phyloP scores from a whole-genome alignment of 805 yeast species.

The Yarrowia deformans region DNA sequence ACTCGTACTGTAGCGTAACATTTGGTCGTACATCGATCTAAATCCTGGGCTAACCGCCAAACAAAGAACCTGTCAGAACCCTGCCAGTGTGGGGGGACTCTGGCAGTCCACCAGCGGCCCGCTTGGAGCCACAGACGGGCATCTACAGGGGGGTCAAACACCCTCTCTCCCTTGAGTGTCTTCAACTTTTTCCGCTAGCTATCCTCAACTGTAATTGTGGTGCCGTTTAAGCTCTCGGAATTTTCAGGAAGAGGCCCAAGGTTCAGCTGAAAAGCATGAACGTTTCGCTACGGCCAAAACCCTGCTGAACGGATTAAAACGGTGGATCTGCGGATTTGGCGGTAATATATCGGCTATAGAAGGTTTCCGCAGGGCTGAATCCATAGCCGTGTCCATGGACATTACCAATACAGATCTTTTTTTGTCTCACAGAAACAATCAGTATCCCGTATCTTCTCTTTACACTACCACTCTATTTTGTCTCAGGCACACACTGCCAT shows the following conservation, averaged over 20 bases:
- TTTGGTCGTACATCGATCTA: background rate
- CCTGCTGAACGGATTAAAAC: conserved; percentile 25
- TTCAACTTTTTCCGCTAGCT: background rate
- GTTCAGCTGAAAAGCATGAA: background rate
- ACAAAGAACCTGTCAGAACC: background rate
- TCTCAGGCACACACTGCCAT: background rate
- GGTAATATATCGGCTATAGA: conserved; percentile 17
- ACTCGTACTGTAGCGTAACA: conserved; percentile 1
- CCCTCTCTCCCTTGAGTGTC: conserved; percentile 7
- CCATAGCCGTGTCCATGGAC: conserved; percentile 2
- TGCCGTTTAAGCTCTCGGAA: conserved; percentile 14
- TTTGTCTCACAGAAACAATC: too few species aligned
- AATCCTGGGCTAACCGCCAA: background rate
- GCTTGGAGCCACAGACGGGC: background rate
- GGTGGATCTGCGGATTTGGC: conserved; percentile 13
- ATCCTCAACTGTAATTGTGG: background rate
- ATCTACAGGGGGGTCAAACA: background rate
- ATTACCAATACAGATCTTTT: too few species aligned
- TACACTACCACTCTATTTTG: conserved; percentile 13
- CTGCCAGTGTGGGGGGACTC: too few species aligned
- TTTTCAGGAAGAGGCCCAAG: conserved; percentile 12
- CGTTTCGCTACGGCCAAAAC: conserved; percentile 25
- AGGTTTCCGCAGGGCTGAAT: conserved; percentile 8
- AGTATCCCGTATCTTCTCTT: background rate
- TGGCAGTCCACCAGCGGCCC: background rate